Evolutionary conservation across 75 land plant species (phyloP).

Genomic region (Sequoiadendron giganteum): DNA sequence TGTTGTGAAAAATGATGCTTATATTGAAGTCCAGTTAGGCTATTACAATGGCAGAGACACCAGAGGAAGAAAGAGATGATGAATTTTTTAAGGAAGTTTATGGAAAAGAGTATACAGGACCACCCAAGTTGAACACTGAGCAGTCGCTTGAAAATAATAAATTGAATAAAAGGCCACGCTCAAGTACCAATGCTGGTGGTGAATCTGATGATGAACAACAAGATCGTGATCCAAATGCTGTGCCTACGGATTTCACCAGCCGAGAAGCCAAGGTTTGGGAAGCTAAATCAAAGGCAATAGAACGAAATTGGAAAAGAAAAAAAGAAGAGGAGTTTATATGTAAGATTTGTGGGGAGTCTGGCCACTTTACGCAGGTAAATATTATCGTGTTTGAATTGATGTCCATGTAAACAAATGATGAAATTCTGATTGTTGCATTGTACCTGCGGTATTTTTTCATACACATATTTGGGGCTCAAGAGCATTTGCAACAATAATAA

Average conservation of each 20-base stretch:
- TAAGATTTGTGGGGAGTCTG: constrained; percentile 94
- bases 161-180: constrained; percentile 46
- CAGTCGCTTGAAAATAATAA: constrained; percentile 23
- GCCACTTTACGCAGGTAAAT: constrained; percentile 98
- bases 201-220: constrained; percentile 83
- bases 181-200: constrained; percentile 25
- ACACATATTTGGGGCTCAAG: background rate
- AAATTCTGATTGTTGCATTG: background rate
- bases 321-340: constrained; percentile 98
- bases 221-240: constrained; percentile 86
- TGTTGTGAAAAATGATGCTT: background rate
- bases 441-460: background rate
- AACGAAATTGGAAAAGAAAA: constrained; percentile 94
- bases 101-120: constrained; percentile 92
- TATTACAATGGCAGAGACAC: constrained; percentile 41
- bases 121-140: constrained; percentile 36
- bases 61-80: constrained; percentile 83
- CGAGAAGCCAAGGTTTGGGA: constrained; percentile 99
- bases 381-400: background rate
- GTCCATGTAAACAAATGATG: background rate
- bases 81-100: constrained; percentile 93
- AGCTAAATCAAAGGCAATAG: constrained; percentile 97
- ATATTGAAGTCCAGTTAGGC: background rate
- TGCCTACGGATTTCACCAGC: constrained; percentile 98
- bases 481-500: background rate